Conservation (phyloP, 2,329 filamentous ascomycete species). For the Acephala macrosclerotiorum region DNA sequence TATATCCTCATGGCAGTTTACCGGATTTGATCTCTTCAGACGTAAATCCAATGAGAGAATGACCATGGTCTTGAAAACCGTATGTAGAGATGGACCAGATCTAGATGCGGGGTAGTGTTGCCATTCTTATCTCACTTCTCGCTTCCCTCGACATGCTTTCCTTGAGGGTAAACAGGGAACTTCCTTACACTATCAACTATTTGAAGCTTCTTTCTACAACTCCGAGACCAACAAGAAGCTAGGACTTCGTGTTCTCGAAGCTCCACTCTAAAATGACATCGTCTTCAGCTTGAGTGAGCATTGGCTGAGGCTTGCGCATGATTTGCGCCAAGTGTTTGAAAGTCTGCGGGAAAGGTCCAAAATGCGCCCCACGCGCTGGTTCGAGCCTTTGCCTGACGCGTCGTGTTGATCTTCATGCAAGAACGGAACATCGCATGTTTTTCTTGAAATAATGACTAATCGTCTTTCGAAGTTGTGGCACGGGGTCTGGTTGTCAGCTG, state of each 20-base stretch:
- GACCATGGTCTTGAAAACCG: too few species aligned
- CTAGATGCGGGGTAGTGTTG: neutral
- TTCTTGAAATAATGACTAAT: neutral
- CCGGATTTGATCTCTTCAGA: neutral
- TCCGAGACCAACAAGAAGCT: slow-evolving; percentile 5
- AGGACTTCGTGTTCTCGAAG: neutral
- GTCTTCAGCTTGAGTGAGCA: slow-evolving; percentile 1
- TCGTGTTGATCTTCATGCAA: neutral
- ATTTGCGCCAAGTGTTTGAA: slow-evolving; percentile 21
- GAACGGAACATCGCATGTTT: slow-evolving; percentile 1
- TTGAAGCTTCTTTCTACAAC: neutral
- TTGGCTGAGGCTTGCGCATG: neutral
- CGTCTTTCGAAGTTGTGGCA: neutral
- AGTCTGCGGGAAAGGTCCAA: slow-evolving; percentile 14
- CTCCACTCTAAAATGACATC: neutral
- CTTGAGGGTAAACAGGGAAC: slow-evolving; percentile 1
- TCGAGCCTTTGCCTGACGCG: slow-evolving; percentile 11
- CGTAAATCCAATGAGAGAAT: neutral
- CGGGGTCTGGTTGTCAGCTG: neutral
- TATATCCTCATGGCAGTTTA: slow-evolving; percentile 6
- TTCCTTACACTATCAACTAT: neutral
- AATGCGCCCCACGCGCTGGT: slow-evolving; percentile 11
- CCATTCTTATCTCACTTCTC: neutral
- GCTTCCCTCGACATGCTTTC: neutral
- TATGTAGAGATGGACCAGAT: neutral